Percentiles rank a stretch among this genome's conserved stretches.
phyloP scores from a whole-genome alignment of 1,139 yeast species.

The Hansenula lynferdii region DNA sequence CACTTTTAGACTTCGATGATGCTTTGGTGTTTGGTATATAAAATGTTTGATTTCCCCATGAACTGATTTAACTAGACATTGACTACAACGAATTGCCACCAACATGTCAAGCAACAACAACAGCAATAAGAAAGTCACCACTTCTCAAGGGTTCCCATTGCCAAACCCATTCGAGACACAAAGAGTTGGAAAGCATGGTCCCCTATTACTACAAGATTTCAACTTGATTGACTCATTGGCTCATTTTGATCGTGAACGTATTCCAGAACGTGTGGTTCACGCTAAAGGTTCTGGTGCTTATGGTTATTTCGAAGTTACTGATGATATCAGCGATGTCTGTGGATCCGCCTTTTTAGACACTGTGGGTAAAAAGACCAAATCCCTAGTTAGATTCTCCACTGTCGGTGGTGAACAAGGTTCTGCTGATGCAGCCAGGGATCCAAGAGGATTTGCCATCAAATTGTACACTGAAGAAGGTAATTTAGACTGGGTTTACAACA shows the following conservation, averaged over 20 bases:
- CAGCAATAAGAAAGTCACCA: slow-evolving; percentile 30
- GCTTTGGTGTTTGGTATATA: background rate
- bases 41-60: background rate
- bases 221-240: slow-evolving; percentile 50
- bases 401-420: slow-evolving; percentile 59
- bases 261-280: slow-evolving; percentile 62
- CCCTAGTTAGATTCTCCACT: slow-evolving; percentile 50
- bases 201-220: slow-evolving; percentile 52
- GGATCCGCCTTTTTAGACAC: slow-evolving; percentile 43
- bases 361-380: slow-evolving; percentile 44
- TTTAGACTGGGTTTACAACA: slow-evolving; percentile 58
- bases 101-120: slow-evolving; percentile 3
- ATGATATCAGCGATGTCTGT: slow-evolving; percentile 47
- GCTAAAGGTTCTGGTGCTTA: slow-evolving; percentile 65
- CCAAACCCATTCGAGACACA: slow-evolving; percentile 58
- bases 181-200: slow-evolving; percentile 55
- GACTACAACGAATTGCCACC: background rate
- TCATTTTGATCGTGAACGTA: slow-evolving; percentile 59
- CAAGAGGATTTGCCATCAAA: slow-evolving; percentile 54
- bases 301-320: slow-evolving; percentile 56
- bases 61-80: too few species aligned
- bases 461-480: slow-evolving; percentile 56
- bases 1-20: background rate
- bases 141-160: slow-evolving; percentile 70
- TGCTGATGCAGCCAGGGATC: slow-evolving; percentile 55